Evolutionary conservation across 2,329 filamentous ascomycete genomes (phyloP).

Genomic region (Sporothrix phasma): DNA sequence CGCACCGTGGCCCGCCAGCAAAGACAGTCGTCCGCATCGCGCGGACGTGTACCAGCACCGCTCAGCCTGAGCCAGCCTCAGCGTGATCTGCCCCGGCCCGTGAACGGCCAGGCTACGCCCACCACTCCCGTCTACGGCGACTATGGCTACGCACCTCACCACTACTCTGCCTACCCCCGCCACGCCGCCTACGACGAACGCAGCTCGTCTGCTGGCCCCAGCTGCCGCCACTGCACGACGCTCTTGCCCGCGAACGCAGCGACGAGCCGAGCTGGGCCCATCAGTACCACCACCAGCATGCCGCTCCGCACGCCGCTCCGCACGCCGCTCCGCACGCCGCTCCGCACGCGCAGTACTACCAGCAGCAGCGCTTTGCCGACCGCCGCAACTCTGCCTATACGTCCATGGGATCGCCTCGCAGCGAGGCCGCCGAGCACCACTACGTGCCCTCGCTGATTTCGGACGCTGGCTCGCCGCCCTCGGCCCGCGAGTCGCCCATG

Average conservation of each 20-base stretch:
- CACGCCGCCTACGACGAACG: neutral
- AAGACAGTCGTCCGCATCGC: slow-evolving; percentile 16
- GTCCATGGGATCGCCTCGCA: slow-evolving; percentile 37
- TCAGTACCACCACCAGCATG: neutral
- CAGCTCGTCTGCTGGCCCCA: neutral
- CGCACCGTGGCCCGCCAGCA: slow-evolving; percentile 11
- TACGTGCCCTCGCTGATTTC: slow-evolving; percentile 60
- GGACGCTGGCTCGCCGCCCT: slow-evolving; percentile 51
- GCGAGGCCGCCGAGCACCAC: slow-evolving; percentile 39
- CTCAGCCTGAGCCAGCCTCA: neutral
- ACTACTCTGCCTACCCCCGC: neutral
- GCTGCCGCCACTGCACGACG: neutral
- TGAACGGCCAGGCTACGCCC: neutral
- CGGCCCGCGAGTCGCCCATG: slow-evolving; percentile 35
- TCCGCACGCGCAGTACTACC: neutral
- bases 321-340: neutral
- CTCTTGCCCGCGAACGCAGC: neutral
- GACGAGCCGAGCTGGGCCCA: neutral
- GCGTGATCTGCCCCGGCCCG: neutral
- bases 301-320: neutral
- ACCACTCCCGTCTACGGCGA: neutral
- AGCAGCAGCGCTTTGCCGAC: neutral
- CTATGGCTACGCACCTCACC: slow-evolving; percentile 11
- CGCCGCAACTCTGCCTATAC: slow-evolving; percentile 7
- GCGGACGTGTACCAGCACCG: neutral